Conservation (phyloP, 108 stramenopile genomes). For the Schizochytrium sp. region DNA sequence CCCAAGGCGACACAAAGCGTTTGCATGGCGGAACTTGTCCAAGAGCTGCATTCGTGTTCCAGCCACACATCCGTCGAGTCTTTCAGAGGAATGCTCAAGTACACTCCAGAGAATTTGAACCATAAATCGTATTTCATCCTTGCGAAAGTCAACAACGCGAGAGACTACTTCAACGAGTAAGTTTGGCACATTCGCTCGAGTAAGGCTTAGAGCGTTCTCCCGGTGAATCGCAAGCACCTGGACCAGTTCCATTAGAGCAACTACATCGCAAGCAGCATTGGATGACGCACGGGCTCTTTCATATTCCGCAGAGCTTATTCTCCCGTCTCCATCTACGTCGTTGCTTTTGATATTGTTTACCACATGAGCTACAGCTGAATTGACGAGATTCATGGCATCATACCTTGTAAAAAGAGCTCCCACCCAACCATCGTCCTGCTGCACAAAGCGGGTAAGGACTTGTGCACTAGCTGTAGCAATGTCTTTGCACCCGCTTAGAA, state of each 20-base stretch:
- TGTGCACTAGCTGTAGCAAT: conserved; percentile 15
- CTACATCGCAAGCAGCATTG: neutral
- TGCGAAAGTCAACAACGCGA: conserved; percentile 39
- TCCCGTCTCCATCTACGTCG: conserved; percentile 47
- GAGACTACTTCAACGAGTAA: conserved; percentile 54
- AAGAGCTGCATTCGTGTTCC: conserved; percentile 47
- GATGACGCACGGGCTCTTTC: conserved; percentile 19
- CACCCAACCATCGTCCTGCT: neutral
- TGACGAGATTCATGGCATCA: conserved; percentile 24
- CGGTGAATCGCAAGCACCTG: conserved; percentile 40
- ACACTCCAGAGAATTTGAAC: conserved; percentile 58
- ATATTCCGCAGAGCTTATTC: conserved; percentile 38
- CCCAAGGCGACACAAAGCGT: neutral
- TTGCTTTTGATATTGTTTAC: conserved; percentile 6
- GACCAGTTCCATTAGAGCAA: conserved; percentile 52
- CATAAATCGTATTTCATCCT: conserved; percentile 42
- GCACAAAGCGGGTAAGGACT: neutral
- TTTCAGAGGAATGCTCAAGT: conserved; percentile 40
- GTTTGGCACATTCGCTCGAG: conserved; percentile 30
- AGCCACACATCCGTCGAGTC: neutral
- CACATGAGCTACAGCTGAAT: neutral
- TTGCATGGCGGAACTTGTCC: conserved; percentile 52
- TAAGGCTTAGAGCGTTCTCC: conserved; percentile 45
- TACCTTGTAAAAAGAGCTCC: conserved; percentile 16
- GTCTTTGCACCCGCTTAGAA: neutral